Evolutionary conservation across 2,329 filamentous ascomycete genomes (phyloP), one percentile per base, ranked within the genome.

Genomic region (Teratosphaeria nubilosa): DNA sequence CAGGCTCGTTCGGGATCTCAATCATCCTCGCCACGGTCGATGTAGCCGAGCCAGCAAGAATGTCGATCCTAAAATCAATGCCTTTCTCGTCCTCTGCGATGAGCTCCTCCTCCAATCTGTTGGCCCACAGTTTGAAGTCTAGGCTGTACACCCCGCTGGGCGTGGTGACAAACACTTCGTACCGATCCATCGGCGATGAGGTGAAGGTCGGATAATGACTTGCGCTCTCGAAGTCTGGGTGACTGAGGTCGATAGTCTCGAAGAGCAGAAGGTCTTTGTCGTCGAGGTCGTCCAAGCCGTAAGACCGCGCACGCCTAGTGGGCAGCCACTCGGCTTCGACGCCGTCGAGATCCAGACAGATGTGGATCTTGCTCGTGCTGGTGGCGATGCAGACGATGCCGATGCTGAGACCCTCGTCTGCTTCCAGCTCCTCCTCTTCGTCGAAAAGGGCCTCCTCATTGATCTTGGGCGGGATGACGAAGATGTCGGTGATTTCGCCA

Each of bases 281-380:
- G 10, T 65, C 65, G 9, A 68, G 65, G 1, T 58, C 56, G 34
- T 68, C 60, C 14, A 64, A 56, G 7, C 64, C 63, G 24, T 65
- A 63, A 9, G 64, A 58, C 56, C 66, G 57, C 30, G 63, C 63
- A 7, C 69, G 64, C 54, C 70, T 69, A 16, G 72, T 68, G 22
- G 83, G 83, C 7, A 86, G 76, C 84, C 84, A 86, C 64, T 83
- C 80, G 7, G 81, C 83, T 63, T 84, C 78, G 2, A 86, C 77
- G 0, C 82, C 83, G 55, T 85, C 80, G 32, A 85, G 68, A 63
- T 86, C 82, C 30, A 86, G 74, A 60, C 80, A 85, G 32, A 85
- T 69, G 62, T 84, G 80, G 7, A 86, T 74, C 57, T 80, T 76
- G 51, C 79, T 79, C 24, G 75, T 77, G 34, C 76, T 77, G 2